Percentiles rank a stretch among this genome's conserved stretches.
These are phyloP conservation scores for Vishniacozyma victoriae DNA, from an alignment of 768 basidiomycete genomes.

Conservation along the genomic window DNA sequence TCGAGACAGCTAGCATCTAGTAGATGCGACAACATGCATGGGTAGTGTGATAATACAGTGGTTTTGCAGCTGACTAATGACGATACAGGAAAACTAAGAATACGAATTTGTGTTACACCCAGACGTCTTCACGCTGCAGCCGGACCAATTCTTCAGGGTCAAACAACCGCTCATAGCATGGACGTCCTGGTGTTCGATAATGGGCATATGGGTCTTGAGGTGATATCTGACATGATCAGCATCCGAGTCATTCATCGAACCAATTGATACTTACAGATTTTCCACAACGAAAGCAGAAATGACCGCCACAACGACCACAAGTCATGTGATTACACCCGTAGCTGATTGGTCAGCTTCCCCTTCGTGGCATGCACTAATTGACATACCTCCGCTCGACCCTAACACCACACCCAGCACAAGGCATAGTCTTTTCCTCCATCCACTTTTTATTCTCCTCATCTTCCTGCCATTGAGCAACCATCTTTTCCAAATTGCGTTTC, in stretches of 20 bases:
- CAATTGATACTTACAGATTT: slow-evolving; percentile 8
- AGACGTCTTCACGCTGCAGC: slow-evolving; percentile 40
- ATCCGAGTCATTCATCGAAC: slow-evolving; percentile 63
- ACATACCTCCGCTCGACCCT: slow-evolving; percentile 58
- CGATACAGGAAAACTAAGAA: slow-evolving; percentile 4
- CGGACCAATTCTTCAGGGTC: slow-evolving; percentile 42
- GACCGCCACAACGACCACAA: slow-evolving; percentile 32
- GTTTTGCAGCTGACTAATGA: no score
- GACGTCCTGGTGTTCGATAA: slow-evolving; percentile 26
- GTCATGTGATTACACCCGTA: slow-evolving; percentile 81
- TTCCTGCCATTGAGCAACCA: slow-evolving; percentile 63
- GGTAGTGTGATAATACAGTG: slow-evolving; percentile 1
- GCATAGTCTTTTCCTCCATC: slow-evolving; percentile 63
- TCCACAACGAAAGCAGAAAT: slow-evolving; percentile 37
- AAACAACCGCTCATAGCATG: slow-evolving; percentile 43
- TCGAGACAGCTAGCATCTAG: no score
- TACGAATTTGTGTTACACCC: no score
- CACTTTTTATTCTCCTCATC: slow-evolving; percentile 69
- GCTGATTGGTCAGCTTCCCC: slow-evolving; percentile 3
- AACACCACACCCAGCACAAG: slow-evolving; percentile 63
- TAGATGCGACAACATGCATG: no score
- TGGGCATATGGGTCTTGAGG: slow-evolving; percentile 43
- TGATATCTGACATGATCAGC: slow-evolving; percentile 20
- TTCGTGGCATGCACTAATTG: slow-evolving; percentile 52
- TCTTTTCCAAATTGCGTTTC: slow-evolving; percentile 55